phyloP scores from a whole-genome alignment of 352 stramenopile species.

The Pseudoperonospora humuli region DNA sequence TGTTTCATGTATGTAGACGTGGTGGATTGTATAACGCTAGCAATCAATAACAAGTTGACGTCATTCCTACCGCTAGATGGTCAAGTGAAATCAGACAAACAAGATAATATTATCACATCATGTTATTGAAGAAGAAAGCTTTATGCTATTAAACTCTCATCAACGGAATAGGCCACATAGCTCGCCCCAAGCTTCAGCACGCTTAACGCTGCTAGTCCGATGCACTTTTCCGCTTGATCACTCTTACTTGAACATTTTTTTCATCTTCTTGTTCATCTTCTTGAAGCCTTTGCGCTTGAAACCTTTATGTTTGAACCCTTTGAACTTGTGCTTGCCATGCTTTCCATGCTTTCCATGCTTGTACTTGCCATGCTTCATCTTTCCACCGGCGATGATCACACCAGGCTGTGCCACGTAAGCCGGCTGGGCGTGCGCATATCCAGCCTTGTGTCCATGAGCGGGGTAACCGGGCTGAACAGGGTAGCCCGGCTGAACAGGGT shows the following conservation, averaged over 20 bases:
- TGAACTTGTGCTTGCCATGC: constrained; percentile 25
- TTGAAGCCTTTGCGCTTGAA: constrained; percentile 31
- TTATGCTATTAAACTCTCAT: no score
- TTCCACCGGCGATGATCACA: constrained; percentile 19
- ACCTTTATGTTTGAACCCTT: constrained; percentile 25
- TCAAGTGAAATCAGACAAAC: no score
- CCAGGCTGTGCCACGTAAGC: constrained; percentile 32
- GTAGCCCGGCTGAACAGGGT: constrained; percentile 30
- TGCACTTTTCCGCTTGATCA: no score
- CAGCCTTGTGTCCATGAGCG: constrained; percentile 20
- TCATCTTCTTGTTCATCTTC: constrained; percentile 39
- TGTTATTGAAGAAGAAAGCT: no score
- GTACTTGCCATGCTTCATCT: constrained; percentile 36
- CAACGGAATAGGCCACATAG: no score
- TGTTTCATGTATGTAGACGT: no score
- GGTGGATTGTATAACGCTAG: no score
- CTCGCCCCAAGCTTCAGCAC: no score
- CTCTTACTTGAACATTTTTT: constrained; percentile 39
- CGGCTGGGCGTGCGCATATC: constrained; percentile 25
- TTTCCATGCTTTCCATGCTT: constrained; percentile 7
- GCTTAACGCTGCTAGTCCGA: no score
- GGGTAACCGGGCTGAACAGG: constrained; percentile 31
- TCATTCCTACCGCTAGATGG: no score
- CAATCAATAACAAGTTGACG: no score
- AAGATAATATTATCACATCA: no score